Percentiles rank a stretch among this genome's conserved stretches.
Evolutionary conservation across 2,329 filamentous ascomycete species (phyloP).

Genomic region (Ophiostoma perfectum): DNA sequence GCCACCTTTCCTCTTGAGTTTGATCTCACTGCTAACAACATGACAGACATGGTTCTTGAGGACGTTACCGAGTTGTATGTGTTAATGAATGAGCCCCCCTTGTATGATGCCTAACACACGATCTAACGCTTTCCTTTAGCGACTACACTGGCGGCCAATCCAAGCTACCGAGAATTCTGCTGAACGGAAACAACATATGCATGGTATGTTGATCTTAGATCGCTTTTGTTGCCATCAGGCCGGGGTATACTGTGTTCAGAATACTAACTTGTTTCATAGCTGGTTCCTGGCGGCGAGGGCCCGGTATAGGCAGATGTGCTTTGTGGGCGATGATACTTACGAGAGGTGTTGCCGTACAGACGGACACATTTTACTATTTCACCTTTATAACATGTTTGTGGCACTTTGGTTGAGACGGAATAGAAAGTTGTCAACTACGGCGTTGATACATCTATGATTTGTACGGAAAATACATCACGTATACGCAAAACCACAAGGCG

Average conservation of each 20-base stretch:
- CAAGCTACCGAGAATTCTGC: conserved; percentile 86
- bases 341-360: neutral
- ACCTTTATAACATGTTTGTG: neutral
- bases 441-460: neutral
- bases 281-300: conserved; percentile 72
- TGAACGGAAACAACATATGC: conserved; percentile 99
- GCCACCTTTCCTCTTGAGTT: neutral
- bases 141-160: conserved; percentile 85
- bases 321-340: conserved; percentile 2
- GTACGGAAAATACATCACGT: neutral
- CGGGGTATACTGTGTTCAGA: neutral
- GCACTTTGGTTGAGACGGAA: neutral
- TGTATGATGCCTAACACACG: too few species aligned
- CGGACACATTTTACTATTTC: neutral
- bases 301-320: conserved; percentile 38
- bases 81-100: too few species aligned
- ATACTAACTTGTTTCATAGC: conserved; percentile 39
- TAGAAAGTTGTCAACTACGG: neutral
- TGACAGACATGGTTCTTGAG: conserved; percentile 90
- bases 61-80: conserved; percentile 93
- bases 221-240: neutral
- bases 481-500: too few species aligned
- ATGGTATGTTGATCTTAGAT: conserved; percentile 60
- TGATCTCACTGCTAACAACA: conserved; percentile 24
- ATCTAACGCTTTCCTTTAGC: conserved; percentile 41